These are phyloP conservation scores for Przewalskia tangutica DNA, from an alignment of 257 asterid species.

Conservation along the genomic window DNA sequence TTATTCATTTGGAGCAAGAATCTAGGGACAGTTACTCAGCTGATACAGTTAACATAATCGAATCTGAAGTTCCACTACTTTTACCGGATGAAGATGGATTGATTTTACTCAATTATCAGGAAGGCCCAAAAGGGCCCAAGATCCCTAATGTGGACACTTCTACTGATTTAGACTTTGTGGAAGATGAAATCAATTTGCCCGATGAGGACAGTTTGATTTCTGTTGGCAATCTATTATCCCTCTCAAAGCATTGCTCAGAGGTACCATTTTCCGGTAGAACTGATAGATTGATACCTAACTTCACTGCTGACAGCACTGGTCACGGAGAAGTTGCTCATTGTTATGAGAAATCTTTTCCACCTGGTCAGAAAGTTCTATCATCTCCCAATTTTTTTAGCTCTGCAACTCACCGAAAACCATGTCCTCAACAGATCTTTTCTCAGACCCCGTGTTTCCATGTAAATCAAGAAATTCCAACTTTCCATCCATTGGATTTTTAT, in stretches of 20 bases:
- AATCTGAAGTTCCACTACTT: not conserved
- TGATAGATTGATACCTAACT: conserved; percentile 5
- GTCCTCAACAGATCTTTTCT: conserved; percentile 7
- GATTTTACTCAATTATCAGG: not conserved
- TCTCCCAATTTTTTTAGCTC: not conserved
- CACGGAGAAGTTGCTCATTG: not conserved
- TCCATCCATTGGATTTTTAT: conserved; percentile 1
- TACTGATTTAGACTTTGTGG: conserved; percentile 11
- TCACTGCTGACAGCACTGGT: conserved; percentile 4
- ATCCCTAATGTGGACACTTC: not conserved
- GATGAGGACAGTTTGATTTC: conserved; percentile 10
- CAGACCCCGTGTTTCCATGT: not conserved
- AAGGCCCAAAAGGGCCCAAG: not conserved
- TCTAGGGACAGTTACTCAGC: not conserved
- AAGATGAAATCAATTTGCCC: conserved; percentile 19
- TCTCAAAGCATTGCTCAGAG: conserved; percentile 1
- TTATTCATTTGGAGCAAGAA: conserved; percentile 27
- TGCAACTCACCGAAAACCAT: conserved; percentile 7
- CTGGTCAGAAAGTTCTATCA: not conserved
- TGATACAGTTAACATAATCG: not conserved
- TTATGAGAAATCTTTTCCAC: not conserved
- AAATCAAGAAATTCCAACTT: not conserved
- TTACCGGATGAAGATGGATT: conserved; percentile 6
- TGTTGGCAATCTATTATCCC: not conserved
- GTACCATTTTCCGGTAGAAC: not conserved